Evolutionary conservation across 495 filamentous ascomycete genomes (phyloP), one percentile per base, ranked within the genome.

Genomic region (Lichenothelia convexa): DNA sequence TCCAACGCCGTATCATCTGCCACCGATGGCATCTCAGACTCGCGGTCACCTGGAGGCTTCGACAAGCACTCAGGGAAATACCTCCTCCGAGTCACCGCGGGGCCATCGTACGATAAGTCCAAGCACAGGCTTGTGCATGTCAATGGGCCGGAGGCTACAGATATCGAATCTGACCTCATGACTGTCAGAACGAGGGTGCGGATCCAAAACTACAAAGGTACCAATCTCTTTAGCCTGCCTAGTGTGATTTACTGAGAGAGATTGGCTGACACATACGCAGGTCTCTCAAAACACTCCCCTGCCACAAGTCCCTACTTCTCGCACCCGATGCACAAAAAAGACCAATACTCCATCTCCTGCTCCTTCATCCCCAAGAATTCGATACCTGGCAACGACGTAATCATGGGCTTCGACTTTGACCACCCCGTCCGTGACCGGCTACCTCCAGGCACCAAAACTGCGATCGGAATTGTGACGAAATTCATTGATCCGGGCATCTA

Each of bases 371-470:
- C 79, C 31, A 75, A 78, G 41, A 42, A 51, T 21, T 54, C 55
- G 36, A 72, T 93, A 16, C 63, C 64, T 4, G 81, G 72, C 34
- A 54, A 70, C 19, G 74, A 82, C 40, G 70, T 93, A 5, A 64
- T 93, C 33, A 93, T 87, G 47, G 86, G 87, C 17, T 93, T 93
- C 53, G 79, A 92, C 57, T 93, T 93, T 44, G 81, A 87, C 45
- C 68, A 75, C 24, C 83, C 87, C 0, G 80, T 95, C 39, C 70
- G 83, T 32, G 73, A 89, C 44, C 65, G 74, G 11, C 62, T 94
- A 2, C 87, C 87, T 0, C 78, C 77, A 1, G 85, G 84, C 13
- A 87, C 92, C 54, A 69, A 67, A 36, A 72, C 79, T 0, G 81
- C 82, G 0, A 72, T 92, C 53, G 71, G 68, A 19, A 71, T 92